Conservation (phyloP, 371 early-diverging fungal species). For the Saksenaea oblongispora region DNA sequence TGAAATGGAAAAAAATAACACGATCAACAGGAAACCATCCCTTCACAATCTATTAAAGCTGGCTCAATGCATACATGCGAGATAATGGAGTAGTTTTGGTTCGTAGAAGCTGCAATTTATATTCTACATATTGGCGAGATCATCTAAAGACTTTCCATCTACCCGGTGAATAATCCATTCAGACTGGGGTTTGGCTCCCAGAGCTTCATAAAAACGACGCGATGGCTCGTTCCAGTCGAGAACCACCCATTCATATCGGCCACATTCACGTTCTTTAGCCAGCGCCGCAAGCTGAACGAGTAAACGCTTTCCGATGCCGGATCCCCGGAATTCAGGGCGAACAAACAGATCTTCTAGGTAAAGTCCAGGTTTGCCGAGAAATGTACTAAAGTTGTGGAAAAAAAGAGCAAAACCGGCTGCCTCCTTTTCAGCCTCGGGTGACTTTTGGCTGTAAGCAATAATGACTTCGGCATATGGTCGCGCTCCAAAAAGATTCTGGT, state of each 20-base stretch:
- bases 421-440: constrained; percentile 22
- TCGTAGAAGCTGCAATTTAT: too few species aligned
- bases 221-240: constrained; percentile 76
- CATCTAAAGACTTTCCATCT: constrained; percentile 56
- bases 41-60: too few species aligned
- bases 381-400: constrained; percentile 84
- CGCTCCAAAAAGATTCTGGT: constrained; percentile 63
- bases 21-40: too few species aligned
- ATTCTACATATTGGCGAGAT: constrained; percentile 48
- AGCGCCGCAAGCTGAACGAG: constrained; percentile 68
- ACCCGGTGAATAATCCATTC: constrained; percentile 76
- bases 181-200: constrained; percentile 62
- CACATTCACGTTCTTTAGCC: constrained; percentile 67
- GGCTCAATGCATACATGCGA: too few species aligned
- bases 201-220: constrained; percentile 54
- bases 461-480: constrained; percentile 70
- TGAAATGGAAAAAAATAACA: too few species aligned
- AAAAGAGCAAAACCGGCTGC: constrained; percentile 81
- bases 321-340: constrained; percentile 61
- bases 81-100: too few species aligned
- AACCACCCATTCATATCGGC: constrained; percentile 81
- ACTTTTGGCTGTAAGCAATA: constrained; percentile 54
- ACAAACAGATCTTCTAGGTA: constrained; percentile 88
- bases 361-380: constrained; percentile 72
- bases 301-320: constrained; percentile 72